Base-by-base conservation (phyloP, 768 basidiomycete genomes). In the Pholiota conissans region DNA sequence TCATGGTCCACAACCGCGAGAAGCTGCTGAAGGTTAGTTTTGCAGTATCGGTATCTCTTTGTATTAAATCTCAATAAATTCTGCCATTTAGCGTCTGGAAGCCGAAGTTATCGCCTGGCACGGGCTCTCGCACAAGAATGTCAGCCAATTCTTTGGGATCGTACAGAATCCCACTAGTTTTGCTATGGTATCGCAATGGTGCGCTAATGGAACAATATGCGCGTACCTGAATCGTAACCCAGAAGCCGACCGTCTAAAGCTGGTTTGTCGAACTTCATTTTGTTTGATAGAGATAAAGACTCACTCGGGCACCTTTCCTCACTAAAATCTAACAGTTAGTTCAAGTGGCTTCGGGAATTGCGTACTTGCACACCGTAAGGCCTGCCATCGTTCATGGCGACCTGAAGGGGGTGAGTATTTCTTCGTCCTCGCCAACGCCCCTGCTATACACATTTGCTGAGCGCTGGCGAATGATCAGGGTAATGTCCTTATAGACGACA, bases 121-220 rank as follows among this genome's bases (percentile, higher is more conserved):
- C 66, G 71, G 78, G 6, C 69, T 86, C 14, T 80, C 75, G 42
- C 85, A 86, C 57, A 73, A 72, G 42, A 84, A 86, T 57, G 74
- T 87, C 46, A 78, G 78, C 34, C 79, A 78, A 40, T 67, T 87
- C 26, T 81, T 79, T 53, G 85, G 85, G 2, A 76, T 87, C 55
- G 68, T 83, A 14, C 81, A 82, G 61, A 74, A 76, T 4, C 69
- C 73, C 27, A 73, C 76, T 30, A 79, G 81, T 47, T 74, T 87
- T 26, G 85, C 80, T 16, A 85, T 87, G 83, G 83, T 87, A 0
- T 86, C 85, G 4, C 79, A 80, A 3, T 87, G 84, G 84, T 85
- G 83, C 63, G 74, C 77, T 32, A 84, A 86, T 50, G 84, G 85
- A 8, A 83, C 79, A 7, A 72, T 86, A 52, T 74, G 72, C 52